Evolutionary conservation across 345 rosid genomes (phyloP), one percentile per base, ranked within the genome.

Genomic region (Garcia nutans): DNA sequence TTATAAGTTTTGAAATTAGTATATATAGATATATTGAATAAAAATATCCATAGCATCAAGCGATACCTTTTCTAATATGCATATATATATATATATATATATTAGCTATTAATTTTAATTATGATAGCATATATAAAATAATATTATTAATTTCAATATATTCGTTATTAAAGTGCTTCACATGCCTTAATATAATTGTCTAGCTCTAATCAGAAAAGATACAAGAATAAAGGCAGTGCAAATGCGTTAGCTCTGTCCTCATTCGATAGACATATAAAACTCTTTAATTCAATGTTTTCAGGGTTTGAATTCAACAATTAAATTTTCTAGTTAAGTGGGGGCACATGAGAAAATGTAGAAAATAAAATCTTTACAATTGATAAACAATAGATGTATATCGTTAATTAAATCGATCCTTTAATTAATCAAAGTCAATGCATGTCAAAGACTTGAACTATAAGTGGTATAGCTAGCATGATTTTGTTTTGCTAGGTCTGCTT

Each of bases 271-370:
- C 23, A 65, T 42, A 65, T 33, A 42, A 17, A 41, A 31, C 20
- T 20, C 23, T 41, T 68, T 68, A 56, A 2, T 44, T 65, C 13
- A 15, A n/a, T 68, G 56, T 9, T 68, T 47, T 68, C 23, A 17
- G 68, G 47, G 47, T 1, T 68, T 68, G 56, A 68, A 68, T 68
- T 68, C 56, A 68, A 68, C 28, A 1, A 23, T 5, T 20, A 23
- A 10, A 68, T 68, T 68, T 58, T 68, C 71, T 49, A 50, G 57
- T 15, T 45, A 45, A 26, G 37, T 50, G 71, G 71, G 37, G 71
- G 33, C 26, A 55, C 73, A 70, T 70, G 42, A 52, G 28, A 70
- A 24, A 70, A 52, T 52, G 49, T 20, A 70, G 15, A 70, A 52
- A 20, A 65, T 42, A 67, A 44, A 10, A 44, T 44, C 31, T 33